Evolutionary conservation across 257 asterid species (phyloP), one percentile per base, ranked within the genome.

Genomic region (Jacaranda copaia): DNA sequence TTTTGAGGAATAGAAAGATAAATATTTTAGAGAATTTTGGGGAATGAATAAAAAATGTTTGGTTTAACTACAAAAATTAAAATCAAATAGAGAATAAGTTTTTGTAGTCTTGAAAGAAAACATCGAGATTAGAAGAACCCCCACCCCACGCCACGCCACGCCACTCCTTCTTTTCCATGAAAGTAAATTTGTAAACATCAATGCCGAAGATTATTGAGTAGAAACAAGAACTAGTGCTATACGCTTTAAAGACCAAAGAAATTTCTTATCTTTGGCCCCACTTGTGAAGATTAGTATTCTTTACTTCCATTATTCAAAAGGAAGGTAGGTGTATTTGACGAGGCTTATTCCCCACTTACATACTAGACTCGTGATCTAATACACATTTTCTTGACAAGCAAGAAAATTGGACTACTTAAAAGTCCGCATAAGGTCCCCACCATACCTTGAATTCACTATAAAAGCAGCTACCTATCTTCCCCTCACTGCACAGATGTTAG

Each of bases 311-410:
- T 58, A 19, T 19, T 9, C 15, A 58, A 19, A 15, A 1, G 20
- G 16, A 18, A 58, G 6, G 39, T 19, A 12, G 25, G 64, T 58
- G 5, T 19, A 8, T 58, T 20, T 58, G 14, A 9, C 1, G 16
- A 19, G 16, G 42, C 66, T 60, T 60, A 32, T 60, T 32, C 66
- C 43, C 66, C 66, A 60, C 66, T 60, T 16, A 60, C 12, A 60
- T 60, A 20, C 42, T 25, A 32, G 43, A 60, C 66, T 25, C 32
- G 10, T 20, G 15, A 19, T 25, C 1, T 39, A 32, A 8, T 13
- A 25, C 19, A 20, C 43, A 60, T 20, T 60, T 60, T 32, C 66
- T 60, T 60, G 43, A 8, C 43, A 25, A 60, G 16, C 18, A 60
- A 60, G 66, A 58, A 19, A 6, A 58, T 19, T 25, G 6, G 39